phyloP scores from a whole-genome alignment of 495 filamentous ascomycete species.

The Durotheca rogersii region DNA sequence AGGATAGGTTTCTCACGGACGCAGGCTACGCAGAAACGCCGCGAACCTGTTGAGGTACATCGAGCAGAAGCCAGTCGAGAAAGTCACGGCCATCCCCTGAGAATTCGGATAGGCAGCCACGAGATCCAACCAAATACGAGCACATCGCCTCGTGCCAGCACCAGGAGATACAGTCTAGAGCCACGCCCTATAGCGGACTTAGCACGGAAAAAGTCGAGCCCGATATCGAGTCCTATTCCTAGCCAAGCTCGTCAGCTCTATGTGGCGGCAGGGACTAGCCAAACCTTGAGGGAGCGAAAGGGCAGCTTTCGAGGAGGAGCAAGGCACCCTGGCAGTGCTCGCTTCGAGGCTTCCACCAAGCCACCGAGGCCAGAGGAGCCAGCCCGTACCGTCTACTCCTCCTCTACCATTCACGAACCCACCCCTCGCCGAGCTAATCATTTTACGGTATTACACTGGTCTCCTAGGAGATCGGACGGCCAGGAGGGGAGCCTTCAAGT shows the following conservation, averaged over 20 bases:
- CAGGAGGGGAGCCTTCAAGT: conserved; percentile 31
- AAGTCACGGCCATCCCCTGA: conserved; percentile 16
- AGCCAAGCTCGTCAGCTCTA: conserved; percentile 14
- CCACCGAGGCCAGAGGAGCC: conserved; percentile 11
- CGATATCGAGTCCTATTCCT: conserved; percentile 10
- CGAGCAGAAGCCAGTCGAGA: neutral
- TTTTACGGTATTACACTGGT: conserved; percentile 23
- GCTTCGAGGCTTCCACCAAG: neutral
- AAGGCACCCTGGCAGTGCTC: neutral
- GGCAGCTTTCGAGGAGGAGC: neutral
- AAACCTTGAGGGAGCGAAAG: neutral
- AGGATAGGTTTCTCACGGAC: conserved; percentile 6
- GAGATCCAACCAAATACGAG: conserved; percentile 32
- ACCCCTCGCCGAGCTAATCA: conserved; percentile 20
- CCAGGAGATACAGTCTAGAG: conserved; percentile 12
- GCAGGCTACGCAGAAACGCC: neutral
- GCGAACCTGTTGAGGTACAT: neutral
- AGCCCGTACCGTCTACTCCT: conserved; percentile 22
- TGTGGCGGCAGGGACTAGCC: conserved; percentile 1
- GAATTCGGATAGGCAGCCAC: conserved; percentile 43
- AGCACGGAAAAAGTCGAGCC: conserved; percentile 6
- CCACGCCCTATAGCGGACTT: conserved; percentile 6
- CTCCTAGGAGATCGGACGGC: conserved; percentile 23
- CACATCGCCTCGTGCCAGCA: conserved; percentile 14
- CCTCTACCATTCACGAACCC: conserved; percentile 31